phyloP scores from a whole-genome alignment of 139 green algal species.

The Chlamydomonas asymmetrica region DNA sequence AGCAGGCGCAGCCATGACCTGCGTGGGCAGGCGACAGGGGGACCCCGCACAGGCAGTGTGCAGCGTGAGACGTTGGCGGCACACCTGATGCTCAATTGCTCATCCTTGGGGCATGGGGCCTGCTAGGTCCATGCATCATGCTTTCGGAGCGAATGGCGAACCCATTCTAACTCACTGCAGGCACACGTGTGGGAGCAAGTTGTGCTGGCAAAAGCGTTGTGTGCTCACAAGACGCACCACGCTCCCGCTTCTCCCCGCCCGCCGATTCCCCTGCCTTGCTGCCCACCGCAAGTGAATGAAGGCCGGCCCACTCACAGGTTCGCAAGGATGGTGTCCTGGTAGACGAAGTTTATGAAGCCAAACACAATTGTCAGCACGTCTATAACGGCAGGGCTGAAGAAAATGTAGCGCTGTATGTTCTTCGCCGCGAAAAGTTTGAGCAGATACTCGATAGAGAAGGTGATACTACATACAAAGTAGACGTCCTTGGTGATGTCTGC shows the following conservation, averaged over 20 bases:
- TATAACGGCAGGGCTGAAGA: slow-evolving; percentile 14
- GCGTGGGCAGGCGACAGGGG: not conserved
- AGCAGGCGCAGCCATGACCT: not conserved
- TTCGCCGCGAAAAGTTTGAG: slow-evolving; percentile 13
- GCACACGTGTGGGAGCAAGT: not conserved
- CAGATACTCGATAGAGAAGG: slow-evolving; percentile 31
- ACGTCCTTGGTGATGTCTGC: not conserved
- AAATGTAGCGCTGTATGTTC: slow-evolving; percentile 11
- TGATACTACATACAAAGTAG: slow-evolving; percentile 16
- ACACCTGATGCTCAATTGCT: not conserved
- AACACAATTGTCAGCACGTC: slow-evolving; percentile 26
- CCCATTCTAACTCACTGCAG: not conserved
- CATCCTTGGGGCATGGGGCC: not conserved
- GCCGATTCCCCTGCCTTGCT: not conserved
- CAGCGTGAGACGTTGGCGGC: not conserved
- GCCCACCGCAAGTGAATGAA: slow-evolving; percentile 6
- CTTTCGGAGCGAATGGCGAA: not conserved
- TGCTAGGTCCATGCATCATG: not conserved
- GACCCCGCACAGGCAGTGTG: not conserved
- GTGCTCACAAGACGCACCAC: not conserved
- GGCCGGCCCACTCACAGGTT: not conserved
- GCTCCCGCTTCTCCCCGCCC: not conserved
- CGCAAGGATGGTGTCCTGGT: not conserved
- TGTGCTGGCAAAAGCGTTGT: not conserved
- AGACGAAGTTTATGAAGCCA: not conserved